These are phyloP conservation scores for Corchorus capsularis DNA, from an alignment of 345 rosid genomes.

Conservation along the genomic window DNA sequence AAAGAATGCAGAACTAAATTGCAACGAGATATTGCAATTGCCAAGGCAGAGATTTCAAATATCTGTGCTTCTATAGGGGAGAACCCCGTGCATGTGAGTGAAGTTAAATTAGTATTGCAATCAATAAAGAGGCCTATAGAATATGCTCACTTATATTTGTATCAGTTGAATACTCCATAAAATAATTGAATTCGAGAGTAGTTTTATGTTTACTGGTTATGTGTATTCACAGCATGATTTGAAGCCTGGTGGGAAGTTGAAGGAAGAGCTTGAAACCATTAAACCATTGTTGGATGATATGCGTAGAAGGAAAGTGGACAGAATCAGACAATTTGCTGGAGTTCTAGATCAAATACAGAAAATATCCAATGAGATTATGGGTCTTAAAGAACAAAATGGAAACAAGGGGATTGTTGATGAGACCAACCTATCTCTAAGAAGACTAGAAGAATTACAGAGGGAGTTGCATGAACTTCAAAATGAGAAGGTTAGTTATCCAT, in stretches of 20 bases:
- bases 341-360: constrained; percentile 46
- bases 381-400: constrained; percentile 34
- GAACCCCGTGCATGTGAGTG: constrained; percentile 39
- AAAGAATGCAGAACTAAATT: constrained; percentile 42
- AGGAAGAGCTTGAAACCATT: constrained; percentile 44
- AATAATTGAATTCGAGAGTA: not conserved
- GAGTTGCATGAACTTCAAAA: constrained; percentile 49
- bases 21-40: constrained; percentile 41
- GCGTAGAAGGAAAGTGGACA: constrained; percentile 47
- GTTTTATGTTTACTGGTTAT: constrained; percentile 7
- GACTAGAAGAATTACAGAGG: constrained; percentile 49
- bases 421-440: constrained; percentile 50
- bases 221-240: constrained; percentile 35
- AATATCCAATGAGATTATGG: constrained; percentile 52
- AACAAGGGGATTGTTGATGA: constrained; percentile 38
- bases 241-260: constrained; percentile 46
- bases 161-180: not conserved
- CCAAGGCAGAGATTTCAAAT: constrained; percentile 52
- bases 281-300: constrained; percentile 44
- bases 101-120: not conserved
- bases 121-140: not conserved
- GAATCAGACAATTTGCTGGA: constrained; percentile 46
- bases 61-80: constrained; percentile 56
- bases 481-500: constrained; percentile 51
- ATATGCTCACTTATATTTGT: not conserved